Evolutionary conservation across 108 stramenopile genomes (phyloP).

Genomic region (Nannochloropsis granulata): DNA sequence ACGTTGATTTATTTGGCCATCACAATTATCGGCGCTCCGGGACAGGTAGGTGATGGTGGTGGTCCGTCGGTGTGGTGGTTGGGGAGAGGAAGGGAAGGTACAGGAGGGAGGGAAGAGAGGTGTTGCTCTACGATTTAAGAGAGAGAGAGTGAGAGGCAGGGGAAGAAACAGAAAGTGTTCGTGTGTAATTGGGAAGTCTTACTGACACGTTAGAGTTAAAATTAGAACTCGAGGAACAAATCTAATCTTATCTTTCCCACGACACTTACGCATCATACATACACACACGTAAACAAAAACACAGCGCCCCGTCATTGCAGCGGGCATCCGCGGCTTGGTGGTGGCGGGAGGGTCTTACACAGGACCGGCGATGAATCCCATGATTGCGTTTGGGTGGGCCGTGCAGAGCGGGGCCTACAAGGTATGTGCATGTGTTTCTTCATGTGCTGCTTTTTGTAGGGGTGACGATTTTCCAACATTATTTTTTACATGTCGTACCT

Average conservation of each 20-base stretch:
- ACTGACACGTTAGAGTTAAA: no score
- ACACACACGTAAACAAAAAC: not conserved
- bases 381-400: conserved; percentile 22
- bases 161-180: no score
- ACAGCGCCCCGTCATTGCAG: conserved; percentile 24
- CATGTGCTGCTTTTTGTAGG: not conserved
- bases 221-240: no score
- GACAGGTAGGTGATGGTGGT: not conserved
- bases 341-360: conserved; percentile 4
- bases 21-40: not conserved
- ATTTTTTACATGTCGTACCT: not conserved
- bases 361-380: conserved; percentile 31
- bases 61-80: no score
- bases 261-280: not conserved
- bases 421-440: not conserved
- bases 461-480: not conserved
- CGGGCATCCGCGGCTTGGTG: conserved; percentile 13
- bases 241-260: no score
- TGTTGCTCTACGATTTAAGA: no score
- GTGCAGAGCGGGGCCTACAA: not conserved
- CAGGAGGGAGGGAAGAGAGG: no score
- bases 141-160: no score
- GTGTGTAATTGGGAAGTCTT: no score
- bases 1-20: conserved; percentile 14
- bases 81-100: no score